Conservation (phyloP, 208 protist genomes). For the Crithidia bombi region DNA sequence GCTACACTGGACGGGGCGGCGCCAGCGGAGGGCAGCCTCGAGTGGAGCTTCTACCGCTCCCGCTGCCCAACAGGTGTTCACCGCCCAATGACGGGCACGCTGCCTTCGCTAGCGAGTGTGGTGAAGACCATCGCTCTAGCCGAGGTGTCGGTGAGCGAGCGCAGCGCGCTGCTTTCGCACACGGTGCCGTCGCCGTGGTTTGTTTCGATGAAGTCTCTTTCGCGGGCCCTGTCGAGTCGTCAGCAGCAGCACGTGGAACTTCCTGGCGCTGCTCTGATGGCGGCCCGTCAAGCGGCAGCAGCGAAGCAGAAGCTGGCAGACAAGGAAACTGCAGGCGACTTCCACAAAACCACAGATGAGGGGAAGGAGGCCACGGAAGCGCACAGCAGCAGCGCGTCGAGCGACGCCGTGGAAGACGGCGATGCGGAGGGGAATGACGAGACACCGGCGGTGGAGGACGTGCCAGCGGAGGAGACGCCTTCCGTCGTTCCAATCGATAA, state of each 20-base stretch:
- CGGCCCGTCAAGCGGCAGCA: constrained; percentile 24
- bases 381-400: constrained; percentile 13
- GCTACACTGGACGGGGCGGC: neutral
- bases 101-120: constrained; percentile 61
- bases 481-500: constrained; percentile 18
- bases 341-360: neutral
- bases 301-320: constrained; percentile 18
- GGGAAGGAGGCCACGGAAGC: neutral
- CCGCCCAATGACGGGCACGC: constrained; percentile 81
- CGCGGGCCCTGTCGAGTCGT: constrained; percentile 39
- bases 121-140: constrained; percentile 21
- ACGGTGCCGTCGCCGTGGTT: constrained; percentile 65
- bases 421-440: constrained; percentile 2
- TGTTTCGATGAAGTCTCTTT: constrained; percentile 51
- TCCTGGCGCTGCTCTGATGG: constrained; percentile 58
- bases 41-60: constrained; percentile 28
- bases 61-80: constrained; percentile 47
- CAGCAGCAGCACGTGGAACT: constrained; percentile 46
- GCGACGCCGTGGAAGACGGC: neutral
- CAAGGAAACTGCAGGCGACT: neutral
- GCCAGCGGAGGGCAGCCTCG: constrained; percentile 1
- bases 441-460: neutral
- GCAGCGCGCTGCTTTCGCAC: constrained; percentile 14
- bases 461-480: neutral
- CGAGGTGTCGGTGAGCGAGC: constrained; percentile 5